These are phyloP conservation scores for Mycosarcoma maydis DNA, from an alignment of 1,284 basidiomycete species.

Conservation along the genomic window DNA sequence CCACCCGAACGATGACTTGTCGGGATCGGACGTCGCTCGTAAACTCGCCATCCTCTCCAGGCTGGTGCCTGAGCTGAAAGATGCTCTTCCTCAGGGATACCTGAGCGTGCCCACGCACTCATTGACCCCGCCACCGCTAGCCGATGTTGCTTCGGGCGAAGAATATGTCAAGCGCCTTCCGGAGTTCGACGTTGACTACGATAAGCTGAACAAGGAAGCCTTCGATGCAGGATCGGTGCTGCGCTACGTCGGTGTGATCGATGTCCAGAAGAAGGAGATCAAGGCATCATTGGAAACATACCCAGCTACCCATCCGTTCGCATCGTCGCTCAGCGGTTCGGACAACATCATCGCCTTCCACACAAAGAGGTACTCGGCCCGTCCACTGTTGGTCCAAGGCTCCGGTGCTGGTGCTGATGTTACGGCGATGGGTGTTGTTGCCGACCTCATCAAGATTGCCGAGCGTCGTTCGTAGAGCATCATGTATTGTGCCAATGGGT, in stretches of 20 bases:
- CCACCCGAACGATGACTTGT: slow-evolving; percentile 94
- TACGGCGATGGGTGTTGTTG: slow-evolving; percentile 95
- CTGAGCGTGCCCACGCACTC: slow-evolving; percentile 83
- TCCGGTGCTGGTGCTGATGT: slow-evolving; percentile 95
- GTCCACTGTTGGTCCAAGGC: slow-evolving; percentile 87
- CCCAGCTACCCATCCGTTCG: slow-evolving; percentile 87
- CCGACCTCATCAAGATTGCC: slow-evolving; percentile 72
- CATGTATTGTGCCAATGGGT: no score
- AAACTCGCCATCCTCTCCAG: slow-evolving; percentile 95
- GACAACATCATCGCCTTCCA: slow-evolving; percentile 99
- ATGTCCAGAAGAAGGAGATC: slow-evolving; percentile 78
- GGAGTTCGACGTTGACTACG: slow-evolving; percentile 85
- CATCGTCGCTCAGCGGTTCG: slow-evolving; percentile 90
- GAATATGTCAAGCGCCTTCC: slow-evolving; percentile 84
- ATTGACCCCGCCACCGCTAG: slow-evolving; percentile 82
- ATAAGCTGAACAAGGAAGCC: slow-evolving; percentile 79
- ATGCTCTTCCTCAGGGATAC: slow-evolving; percentile 75
- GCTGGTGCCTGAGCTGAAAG: slow-evolving; percentile 54
- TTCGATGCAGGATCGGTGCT: slow-evolving; percentile 81
- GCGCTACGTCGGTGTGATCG: slow-evolving; percentile 93
- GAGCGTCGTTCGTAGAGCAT: slow-evolving; percentile 60
- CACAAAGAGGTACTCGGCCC: slow-evolving; percentile 78
- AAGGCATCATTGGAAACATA: slow-evolving; percentile 93
- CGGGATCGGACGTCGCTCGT: slow-evolving; percentile 93
- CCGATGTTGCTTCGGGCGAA: slow-evolving; percentile 69